Conservation (phyloP, 805 yeast genomes). For the Torulaspora maleeae region DNA sequence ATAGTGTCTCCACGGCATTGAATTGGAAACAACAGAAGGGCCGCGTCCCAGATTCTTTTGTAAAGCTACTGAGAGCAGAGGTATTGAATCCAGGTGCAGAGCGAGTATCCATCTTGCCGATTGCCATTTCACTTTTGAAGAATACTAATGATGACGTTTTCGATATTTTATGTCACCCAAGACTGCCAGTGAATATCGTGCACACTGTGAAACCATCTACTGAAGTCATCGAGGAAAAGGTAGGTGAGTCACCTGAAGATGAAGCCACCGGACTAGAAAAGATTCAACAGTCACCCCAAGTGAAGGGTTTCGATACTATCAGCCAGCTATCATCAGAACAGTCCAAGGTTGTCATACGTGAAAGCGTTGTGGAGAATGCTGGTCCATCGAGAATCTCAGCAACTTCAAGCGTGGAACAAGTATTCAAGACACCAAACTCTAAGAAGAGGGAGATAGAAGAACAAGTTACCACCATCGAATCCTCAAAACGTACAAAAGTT, state of each 20-base stretch:
- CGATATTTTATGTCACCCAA: conserved; percentile 65
- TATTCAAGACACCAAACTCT: conserved; percentile 3
- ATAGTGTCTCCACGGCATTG: conserved; percentile 39
- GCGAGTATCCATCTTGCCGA: conserved; percentile 63
- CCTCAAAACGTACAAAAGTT: conserved; percentile 6
- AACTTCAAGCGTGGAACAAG: background rate
- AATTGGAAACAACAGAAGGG: conserved; percentile 30
- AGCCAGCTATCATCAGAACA: background rate
- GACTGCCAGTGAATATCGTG: conserved; percentile 53
- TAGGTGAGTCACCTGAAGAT: conserved; percentile 14
- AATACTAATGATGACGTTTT: conserved; percentile 46
- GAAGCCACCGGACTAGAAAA: background rate
- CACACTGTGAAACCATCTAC: conserved; percentile 27
- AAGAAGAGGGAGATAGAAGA: conserved; percentile 15
- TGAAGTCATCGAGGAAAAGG: conserved; percentile 26
- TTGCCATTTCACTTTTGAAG: conserved; percentile 50
- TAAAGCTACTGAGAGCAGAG: conserved; percentile 47
- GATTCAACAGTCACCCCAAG: background rate
- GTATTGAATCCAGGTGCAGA: conserved; percentile 65
- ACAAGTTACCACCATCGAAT: conserved; percentile 4
- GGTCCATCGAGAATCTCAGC: background rate
- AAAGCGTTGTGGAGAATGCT: background rate
- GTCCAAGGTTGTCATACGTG: background rate
- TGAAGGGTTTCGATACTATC: too few species aligned
- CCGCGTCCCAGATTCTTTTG: conserved; percentile 25